Evolutionary conservation across 2,329 filamentous ascomycete genomes (phyloP).

Genomic region (Sclerotiophoma versabilis): DNA sequence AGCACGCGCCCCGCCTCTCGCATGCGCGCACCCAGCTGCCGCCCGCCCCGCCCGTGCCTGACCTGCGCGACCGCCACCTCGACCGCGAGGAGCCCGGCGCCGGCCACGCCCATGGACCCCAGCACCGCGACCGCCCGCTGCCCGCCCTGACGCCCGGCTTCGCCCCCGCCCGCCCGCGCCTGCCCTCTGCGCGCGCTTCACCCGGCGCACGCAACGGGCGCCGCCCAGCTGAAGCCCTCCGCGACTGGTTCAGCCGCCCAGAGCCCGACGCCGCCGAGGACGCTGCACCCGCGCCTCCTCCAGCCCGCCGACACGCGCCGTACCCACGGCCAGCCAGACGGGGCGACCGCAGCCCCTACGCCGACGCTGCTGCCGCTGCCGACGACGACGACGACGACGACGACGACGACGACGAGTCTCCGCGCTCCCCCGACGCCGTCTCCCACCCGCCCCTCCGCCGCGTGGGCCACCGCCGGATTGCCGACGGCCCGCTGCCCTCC

Average conservation of each 20-base stretch:
- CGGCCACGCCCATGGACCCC: neutral
- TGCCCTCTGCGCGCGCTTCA: too few species aligned
- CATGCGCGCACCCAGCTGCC: constrained; percentile 32
- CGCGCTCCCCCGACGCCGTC: constrained; percentile 38
- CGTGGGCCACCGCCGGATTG: constrained; percentile 48
- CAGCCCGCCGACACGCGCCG: constrained; percentile 1
- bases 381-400: constrained; percentile 2
- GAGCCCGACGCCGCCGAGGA: neutral
- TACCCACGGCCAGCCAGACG: neutral
- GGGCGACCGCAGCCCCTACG: neutral
- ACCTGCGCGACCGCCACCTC: constrained; percentile 22
- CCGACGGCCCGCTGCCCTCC: constrained; percentile 44
- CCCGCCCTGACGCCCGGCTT: constrained; percentile 46
- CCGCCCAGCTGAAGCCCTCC: neutral
- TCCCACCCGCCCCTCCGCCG: constrained; percentile 47
- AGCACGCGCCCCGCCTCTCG: constrained; percentile 26
- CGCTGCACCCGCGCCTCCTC: neutral
- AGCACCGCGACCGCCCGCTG: constrained; percentile 18
- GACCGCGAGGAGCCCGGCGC: constrained; percentile 1
- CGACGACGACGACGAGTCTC: constrained; percentile 27
- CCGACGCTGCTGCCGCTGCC: constrained; percentile 18
- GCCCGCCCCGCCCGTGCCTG: constrained; percentile 45
- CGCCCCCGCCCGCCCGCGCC: constrained; percentile 39
- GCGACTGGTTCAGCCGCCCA: neutral
- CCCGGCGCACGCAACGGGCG: neutral